These are phyloP conservation scores for Patellifolia procumbens DNA, from an alignment of 179 eudicot species.

Conservation along the genomic window DNA sequence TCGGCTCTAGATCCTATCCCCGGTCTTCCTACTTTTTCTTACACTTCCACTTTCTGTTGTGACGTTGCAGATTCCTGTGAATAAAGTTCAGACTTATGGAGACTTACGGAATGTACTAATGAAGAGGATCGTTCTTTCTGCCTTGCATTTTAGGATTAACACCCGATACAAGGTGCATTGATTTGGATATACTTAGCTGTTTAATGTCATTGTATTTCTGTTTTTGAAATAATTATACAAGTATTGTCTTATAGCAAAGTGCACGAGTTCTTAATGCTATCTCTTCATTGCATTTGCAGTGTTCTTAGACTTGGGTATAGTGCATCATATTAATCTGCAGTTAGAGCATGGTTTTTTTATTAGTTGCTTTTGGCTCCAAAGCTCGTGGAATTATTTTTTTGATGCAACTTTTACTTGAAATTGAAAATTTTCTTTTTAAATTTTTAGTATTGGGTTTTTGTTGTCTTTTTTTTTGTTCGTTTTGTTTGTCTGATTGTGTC, in stretches of 20 bases:
- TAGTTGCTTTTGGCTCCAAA: not conserved
- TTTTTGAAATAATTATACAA: not conserved
- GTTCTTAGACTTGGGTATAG: not conserved
- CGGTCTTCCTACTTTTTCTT: not conserved
- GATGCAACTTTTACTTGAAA: not conserved
- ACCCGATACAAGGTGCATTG: constrained; percentile 90
- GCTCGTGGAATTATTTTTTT: not conserved
- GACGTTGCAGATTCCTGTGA: constrained; percentile 81
- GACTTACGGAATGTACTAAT: constrained; percentile 87
- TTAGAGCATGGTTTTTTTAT: not conserved
- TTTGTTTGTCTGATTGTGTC: not conserved
- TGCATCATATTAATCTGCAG: not conserved
- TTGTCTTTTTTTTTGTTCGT: not conserved
- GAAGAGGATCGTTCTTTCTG: constrained; percentile 99
- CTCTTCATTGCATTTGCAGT: not conserved
- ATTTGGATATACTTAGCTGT: constrained; percentile 13
- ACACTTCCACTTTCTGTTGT: constrained; percentile 3
- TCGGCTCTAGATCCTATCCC: not conserved
- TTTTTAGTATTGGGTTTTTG: not conserved
- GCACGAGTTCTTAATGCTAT: not conserved
- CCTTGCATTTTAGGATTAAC: constrained; percentile 97
- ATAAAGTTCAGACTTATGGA: constrained; percentile 78
- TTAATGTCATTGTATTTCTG: not conserved
- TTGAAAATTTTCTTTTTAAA: not conserved
- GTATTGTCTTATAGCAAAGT: not conserved